Conservation (phyloP, 164 flowering plant genomes). For the Kalanchoe fedtschenkoi region DNA sequence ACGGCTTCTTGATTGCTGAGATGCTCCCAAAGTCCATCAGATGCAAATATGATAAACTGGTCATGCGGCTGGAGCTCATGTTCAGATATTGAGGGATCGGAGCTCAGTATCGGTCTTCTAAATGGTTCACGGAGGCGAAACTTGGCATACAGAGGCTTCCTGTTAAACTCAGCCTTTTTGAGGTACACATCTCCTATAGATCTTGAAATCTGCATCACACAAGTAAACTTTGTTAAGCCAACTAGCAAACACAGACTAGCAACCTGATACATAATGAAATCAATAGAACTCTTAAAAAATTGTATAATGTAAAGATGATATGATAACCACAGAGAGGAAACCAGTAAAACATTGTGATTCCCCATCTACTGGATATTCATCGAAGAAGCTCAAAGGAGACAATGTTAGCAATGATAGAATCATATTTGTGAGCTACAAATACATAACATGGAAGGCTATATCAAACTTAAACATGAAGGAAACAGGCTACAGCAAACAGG, state of each 20-base stretch:
- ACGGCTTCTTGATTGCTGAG: conserved; percentile 2
- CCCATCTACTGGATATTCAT: too few species aligned
- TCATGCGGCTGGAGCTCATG: conserved; percentile 6
- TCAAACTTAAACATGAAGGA: too few species aligned
- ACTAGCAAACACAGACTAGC: not conserved
- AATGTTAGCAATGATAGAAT: too few species aligned
- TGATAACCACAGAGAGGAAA: too few species aligned
- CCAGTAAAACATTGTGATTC: too few species aligned
- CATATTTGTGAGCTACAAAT: too few species aligned
- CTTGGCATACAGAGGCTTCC: conserved; percentile 2
- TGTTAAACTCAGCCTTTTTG: conserved; percentile 3
- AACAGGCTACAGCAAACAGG: too few species aligned
- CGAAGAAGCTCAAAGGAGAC: too few species aligned
- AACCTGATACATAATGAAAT: too few species aligned
- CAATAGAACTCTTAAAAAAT: too few species aligned
- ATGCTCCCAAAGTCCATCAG: conserved; percentile 3
- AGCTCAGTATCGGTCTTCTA: conserved; percentile 4
- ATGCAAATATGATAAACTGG: conserved; percentile 3
- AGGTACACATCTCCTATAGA: conserved; percentile 2
- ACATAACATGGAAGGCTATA: too few species aligned
- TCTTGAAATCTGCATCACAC: conserved; percentile 2
- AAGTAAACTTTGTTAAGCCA: not conserved
- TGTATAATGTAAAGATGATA: too few species aligned
- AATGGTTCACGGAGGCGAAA: conserved; percentile 1
- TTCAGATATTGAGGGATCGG: conserved; percentile 3